Percentiles rank a stretch among this genome's conserved stretches.
Conservation (phyloP, 768 basidiomycete genomes). For the Boletus insuetus region DNA sequence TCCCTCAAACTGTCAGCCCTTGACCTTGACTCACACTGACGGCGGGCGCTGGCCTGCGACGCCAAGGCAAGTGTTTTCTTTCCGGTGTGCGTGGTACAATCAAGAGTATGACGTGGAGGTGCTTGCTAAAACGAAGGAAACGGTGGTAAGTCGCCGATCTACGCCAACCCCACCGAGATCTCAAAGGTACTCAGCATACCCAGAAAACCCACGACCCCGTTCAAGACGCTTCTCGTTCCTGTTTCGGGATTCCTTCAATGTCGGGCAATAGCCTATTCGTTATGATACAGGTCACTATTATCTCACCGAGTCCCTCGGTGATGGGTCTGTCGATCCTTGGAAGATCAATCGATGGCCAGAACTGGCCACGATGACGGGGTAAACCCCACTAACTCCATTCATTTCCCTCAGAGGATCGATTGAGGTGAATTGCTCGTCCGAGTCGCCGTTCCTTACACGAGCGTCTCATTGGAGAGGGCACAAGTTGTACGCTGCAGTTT, state of each 20-base stretch:
- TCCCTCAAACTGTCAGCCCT: not conserved
- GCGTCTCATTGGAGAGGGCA: not conserved
- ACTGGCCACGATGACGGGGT: not conserved
- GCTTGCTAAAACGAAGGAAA: not conserved
- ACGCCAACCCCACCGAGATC: not conserved
- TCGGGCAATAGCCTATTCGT: not conserved
- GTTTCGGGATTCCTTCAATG: not conserved
- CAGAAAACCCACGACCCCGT: not conserved
- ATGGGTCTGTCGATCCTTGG: conserved; percentile 9
- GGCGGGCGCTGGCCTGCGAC: not conserved
- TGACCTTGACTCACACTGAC: not conserved
- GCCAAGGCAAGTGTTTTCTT: not conserved
- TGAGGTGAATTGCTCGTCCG: not conserved
- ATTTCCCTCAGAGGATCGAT: conserved; percentile 1
- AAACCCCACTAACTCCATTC: not conserved
- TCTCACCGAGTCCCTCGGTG: not conserved
- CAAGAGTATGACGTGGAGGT: not conserved
- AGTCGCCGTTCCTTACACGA: not conserved
- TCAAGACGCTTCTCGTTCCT: conserved; percentile 8
- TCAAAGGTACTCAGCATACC: not conserved
- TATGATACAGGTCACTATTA: conserved; percentile 4
- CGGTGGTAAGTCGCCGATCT: conserved; percentile 5
- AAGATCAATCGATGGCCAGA: not conserved
- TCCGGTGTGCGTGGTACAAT: not conserved
- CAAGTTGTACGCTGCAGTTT: not conserved